Conservation (phyloP, 2,329 filamentous ascomycete species). For the Herpotrichia juniperi region DNA sequence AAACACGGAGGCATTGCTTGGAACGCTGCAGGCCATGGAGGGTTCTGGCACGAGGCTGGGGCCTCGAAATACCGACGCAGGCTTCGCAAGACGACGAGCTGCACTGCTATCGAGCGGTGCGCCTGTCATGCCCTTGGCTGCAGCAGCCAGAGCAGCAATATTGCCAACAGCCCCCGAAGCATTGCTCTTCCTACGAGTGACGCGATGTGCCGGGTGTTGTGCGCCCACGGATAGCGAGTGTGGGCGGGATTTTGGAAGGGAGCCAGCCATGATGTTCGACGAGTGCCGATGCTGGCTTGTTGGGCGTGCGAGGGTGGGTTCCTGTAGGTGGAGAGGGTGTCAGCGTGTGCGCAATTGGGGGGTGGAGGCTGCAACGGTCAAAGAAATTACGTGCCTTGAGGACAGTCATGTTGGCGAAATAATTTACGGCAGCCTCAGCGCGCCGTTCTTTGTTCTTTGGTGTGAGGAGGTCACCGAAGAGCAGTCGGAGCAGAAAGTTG, state of each 20-base stretch:
- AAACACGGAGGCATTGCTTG: slow-evolving; percentile 55
- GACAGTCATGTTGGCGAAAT: slow-evolving; percentile 41
- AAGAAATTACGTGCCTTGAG: slow-evolving; percentile 39
- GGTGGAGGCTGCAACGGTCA: slow-evolving; percentile 13
- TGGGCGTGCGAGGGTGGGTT: slow-evolving; percentile 51
- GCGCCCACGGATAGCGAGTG: slow-evolving; percentile 79
- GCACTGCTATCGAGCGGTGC: slow-evolving; percentile 63
- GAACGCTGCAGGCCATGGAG: slow-evolving; percentile 72
- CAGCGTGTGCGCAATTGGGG: slow-evolving; percentile 30
- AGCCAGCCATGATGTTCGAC: slow-evolving; percentile 61
- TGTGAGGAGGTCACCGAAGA: slow-evolving; percentile 11
- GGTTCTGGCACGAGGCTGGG: slow-evolving; percentile 64
- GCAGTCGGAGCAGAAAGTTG: slow-evolving; percentile 16
- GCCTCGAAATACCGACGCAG: slow-evolving; percentile 51
- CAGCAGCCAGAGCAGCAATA: slow-evolving; percentile 76
- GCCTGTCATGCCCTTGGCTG: slow-evolving; percentile 67
- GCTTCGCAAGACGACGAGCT: slow-evolving; percentile 73
- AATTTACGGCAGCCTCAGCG: slow-evolving; percentile 1
- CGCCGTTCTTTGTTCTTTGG: slow-evolving; percentile 23
- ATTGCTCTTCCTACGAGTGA: slow-evolving; percentile 93
- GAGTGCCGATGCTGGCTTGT: slow-evolving; percentile 53
- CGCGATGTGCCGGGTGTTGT: slow-evolving; percentile 80
- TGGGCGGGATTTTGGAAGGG: slow-evolving; percentile 71
- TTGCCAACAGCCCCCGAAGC: slow-evolving; percentile 75
- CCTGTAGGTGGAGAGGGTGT: slow-evolving; percentile 35